phyloP scores from a whole-genome alignment of 345 rosid species.

The Lepidium africanum region DNA sequence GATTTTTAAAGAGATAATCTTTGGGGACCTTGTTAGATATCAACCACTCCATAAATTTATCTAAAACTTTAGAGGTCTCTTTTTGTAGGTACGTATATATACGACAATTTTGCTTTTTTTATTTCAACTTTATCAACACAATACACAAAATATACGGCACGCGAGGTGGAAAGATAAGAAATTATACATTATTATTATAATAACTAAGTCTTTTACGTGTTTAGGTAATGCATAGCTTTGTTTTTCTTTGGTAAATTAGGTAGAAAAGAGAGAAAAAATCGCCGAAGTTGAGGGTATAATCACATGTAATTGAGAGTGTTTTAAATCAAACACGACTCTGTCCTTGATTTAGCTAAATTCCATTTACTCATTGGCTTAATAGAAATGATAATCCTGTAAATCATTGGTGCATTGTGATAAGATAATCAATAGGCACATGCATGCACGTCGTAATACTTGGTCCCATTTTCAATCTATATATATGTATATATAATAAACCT shows the following conservation, averaged over 20 bases:
- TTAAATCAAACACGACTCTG: conserved; percentile 1
- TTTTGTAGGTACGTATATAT: background rate
- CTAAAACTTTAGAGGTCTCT: background rate
- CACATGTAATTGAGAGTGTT: background rate
- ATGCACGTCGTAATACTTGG: conserved; percentile 18
- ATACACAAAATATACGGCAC: conserved; percentile 3
- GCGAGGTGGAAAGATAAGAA: background rate
- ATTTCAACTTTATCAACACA: background rate
- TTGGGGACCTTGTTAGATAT: background rate
- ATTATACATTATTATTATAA: background rate
- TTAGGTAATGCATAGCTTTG: background rate
- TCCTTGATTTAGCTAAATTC: background rate
- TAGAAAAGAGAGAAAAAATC: background rate
- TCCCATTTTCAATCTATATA: conserved; percentile 9
- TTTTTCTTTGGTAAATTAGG: background rate
- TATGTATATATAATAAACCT: background rate
- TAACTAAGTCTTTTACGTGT: background rate
- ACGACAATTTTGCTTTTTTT: background rate
- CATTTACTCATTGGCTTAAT: background rate
- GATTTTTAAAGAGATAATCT: background rate
- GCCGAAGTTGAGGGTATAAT: background rate
- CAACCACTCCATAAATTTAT: background rate
- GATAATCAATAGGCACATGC: conserved; percentile 12
- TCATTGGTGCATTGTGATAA: conserved; percentile 12
- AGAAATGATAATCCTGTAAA: background rate